Percentiles rank a stretch among this genome's conserved stretches.
Conservation (phyloP, 2,329 filamentous ascomycete genomes). For the Triangularia setosa region DNA sequence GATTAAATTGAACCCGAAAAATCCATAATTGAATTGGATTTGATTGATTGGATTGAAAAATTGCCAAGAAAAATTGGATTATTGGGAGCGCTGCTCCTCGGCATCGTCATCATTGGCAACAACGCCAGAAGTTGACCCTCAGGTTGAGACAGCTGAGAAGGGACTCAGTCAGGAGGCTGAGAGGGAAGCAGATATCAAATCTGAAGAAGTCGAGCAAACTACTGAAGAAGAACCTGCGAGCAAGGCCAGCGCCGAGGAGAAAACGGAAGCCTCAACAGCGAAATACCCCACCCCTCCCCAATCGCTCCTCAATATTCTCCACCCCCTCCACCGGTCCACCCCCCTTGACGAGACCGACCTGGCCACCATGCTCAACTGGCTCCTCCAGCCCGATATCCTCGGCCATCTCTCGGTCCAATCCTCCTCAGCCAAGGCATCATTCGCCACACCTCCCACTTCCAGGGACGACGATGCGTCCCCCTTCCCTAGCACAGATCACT, state of each 20-base stretch:
- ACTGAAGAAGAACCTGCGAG: not conserved
- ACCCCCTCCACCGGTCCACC: not conserved
- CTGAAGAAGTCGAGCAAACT: not conserved
- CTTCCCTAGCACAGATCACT: not conserved
- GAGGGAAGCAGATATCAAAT: not conserved
- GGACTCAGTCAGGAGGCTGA: not conserved
- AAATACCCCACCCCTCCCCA: not conserved
- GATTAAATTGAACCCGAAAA: too few relatives aligned
- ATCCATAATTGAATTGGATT: too few relatives aligned
- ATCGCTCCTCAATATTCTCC: not conserved
- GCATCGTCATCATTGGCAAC: not conserved
- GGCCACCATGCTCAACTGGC: slow-evolving; percentile 1
- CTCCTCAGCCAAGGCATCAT: not conserved
- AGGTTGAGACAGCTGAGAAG: not conserved
- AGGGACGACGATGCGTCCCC: not conserved
- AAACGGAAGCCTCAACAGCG: not conserved
- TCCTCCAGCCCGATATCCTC: not conserved
- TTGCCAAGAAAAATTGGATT: too few relatives aligned
- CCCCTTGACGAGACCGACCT: not conserved
- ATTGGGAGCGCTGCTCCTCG: not conserved
- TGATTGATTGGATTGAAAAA: too few relatives aligned
- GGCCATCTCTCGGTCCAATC: not conserved
- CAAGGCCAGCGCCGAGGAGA: not conserved
- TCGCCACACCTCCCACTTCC: not conserved
- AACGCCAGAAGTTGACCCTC: not conserved